phyloP scores from a whole-genome alignment of 345 rosid species.

The Eutrema heterophyllum region DNA sequence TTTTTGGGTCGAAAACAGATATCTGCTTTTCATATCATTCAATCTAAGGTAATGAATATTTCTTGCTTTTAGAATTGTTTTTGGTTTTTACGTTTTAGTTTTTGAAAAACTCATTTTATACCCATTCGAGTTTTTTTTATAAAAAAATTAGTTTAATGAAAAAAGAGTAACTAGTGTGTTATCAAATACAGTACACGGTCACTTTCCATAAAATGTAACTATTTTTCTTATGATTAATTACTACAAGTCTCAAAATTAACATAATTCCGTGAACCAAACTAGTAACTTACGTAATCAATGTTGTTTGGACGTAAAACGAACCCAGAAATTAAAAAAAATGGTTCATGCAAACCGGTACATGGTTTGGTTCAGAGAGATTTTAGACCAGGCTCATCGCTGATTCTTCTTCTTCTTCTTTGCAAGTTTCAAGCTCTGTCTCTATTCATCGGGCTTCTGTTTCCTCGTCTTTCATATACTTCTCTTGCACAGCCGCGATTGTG shows the following conservation, averaged over 20 bases:
- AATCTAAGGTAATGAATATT: background rate
- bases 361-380: background rate
- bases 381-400: background rate
- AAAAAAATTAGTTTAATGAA: background rate
- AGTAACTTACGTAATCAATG: background rate
- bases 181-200: background rate
- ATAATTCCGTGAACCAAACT: background rate
- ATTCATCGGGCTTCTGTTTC: conserved; percentile 15
- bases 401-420: background rate
- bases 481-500: conserved; percentile 53
- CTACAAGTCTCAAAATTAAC: background rate
- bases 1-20: background rate
- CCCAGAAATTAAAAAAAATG: background rate
- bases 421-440: background rate
- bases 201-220: background rate
- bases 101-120: background rate
- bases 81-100: background rate
- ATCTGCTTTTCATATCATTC: background rate
- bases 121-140: background rate
- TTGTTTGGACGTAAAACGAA: background rate
- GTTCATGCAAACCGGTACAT: background rate
- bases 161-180: background rate
- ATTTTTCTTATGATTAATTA: background rate
- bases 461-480: conserved; percentile 62
- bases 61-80: background rate